These are phyloP conservation scores for Cicer cuneatum DNA, from an alignment of 306 rosid species.

Conservation along the genomic window DNA sequence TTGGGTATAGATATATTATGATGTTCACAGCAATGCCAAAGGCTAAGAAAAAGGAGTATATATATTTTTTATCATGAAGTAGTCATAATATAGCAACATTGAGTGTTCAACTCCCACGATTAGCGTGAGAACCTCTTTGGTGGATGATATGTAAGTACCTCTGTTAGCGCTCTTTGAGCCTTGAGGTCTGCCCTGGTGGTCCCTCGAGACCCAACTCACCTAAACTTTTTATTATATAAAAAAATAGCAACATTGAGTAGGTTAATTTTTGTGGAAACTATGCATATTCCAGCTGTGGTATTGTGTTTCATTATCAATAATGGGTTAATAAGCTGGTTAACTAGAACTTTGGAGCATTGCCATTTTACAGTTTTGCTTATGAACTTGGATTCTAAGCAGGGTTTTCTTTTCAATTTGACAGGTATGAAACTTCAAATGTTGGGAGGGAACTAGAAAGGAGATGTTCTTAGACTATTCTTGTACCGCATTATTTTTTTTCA, in stretches of 20 bases:
- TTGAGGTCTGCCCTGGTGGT: no score
- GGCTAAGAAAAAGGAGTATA: background rate
- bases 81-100: background rate
- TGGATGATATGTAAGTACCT: no score
- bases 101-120: no score
- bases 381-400: slow-evolving; percentile 33
- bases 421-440: slow-evolving; percentile 41
- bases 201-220: no score
- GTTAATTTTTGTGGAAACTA: background rate
- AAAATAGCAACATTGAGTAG: background rate
- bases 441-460: slow-evolving; percentile 36
- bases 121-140: no score
- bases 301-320: background rate
- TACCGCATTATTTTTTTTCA: background rate
- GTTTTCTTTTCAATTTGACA: slow-evolving; percentile 34
- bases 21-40: background rate
- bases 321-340: slow-evolving; percentile 6
- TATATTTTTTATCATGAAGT: background rate
- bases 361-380: background rate
- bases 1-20: background rate
- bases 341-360: background rate
- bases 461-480: slow-evolving; percentile 34
- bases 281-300: slow-evolving; percentile 12
- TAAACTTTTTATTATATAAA: no score
- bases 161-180: no score